Evolutionary conservation across 208 protist genomes (phyloP).

Genomic region (Crithidia acanthocephali): DNA sequence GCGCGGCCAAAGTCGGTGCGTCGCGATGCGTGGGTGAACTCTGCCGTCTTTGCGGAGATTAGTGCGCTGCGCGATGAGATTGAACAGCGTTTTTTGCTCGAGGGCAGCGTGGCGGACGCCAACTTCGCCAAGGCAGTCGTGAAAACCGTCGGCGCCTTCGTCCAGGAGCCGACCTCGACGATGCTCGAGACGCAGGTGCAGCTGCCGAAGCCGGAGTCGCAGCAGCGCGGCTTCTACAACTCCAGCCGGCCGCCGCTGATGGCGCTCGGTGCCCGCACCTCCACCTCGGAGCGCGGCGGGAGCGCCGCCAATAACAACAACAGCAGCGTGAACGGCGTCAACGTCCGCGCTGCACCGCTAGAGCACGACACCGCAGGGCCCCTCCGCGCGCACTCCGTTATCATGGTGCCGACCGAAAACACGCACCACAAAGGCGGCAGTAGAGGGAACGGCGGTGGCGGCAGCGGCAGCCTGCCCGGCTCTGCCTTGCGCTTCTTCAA

Average conservation of each 20-base stretch:
- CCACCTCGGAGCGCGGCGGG: background rate
- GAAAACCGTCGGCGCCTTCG: constrained; percentile 21
- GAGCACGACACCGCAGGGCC: background rate
- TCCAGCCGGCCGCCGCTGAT: constrained; percentile 23
- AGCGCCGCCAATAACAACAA: background rate
- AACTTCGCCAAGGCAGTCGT: constrained; percentile 44
- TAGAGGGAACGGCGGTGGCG: background rate
- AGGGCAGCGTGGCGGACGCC: constrained; percentile 36
- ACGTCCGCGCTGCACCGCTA: background rate
- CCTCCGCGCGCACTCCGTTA: constrained; percentile 10
- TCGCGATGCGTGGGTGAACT: constrained; percentile 48
- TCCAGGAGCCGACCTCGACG: background rate
- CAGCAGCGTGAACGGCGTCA: background rate
- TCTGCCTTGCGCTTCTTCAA: constrained; percentile 6
- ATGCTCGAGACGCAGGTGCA: constrained; percentile 1
- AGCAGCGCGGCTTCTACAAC: constrained; percentile 23
- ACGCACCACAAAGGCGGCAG: background rate
- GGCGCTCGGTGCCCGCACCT: constrained; percentile 7
- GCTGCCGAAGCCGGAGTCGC: background rate
- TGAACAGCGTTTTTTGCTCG: constrained; percentile 48
- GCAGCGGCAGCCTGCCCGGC: background rate
- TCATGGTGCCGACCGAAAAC: constrained; percentile 23
- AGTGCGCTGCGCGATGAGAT: constrained; percentile 43
- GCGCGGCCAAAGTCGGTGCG: constrained; percentile 55
- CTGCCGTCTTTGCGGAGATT: constrained; percentile 55